A percentile compares a stretch with the other conserved stretches of the same genome.
These are phyloP conservation scores for Backusella macrospora DNA, from an alignment of 192 early-diverging fungal genomes.

Conservation along the genomic window DNA sequence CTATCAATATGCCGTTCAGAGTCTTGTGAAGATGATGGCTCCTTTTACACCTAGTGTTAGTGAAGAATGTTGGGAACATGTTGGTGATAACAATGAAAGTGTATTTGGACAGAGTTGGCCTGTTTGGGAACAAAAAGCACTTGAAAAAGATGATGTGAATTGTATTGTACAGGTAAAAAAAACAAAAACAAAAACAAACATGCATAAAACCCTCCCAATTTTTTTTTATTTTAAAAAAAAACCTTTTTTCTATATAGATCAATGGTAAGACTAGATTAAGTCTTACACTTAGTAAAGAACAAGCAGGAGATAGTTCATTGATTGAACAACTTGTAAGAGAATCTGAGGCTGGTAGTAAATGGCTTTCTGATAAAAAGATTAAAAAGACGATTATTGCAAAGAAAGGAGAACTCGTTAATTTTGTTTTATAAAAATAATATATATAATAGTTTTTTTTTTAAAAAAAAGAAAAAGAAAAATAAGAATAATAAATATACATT, in stretches of 20 bases:
- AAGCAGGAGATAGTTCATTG: constrained; percentile 37
- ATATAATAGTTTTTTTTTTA: background rate
- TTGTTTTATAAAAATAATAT: constrained; percentile 51
- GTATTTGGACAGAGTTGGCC: constrained; percentile 67
- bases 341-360: constrained; percentile 53
- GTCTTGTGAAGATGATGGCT: constrained; percentile 69
- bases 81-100: constrained; percentile 30
- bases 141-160: constrained; percentile 53
- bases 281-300: constrained; percentile 46
- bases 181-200: no score
- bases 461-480: no score
- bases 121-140: constrained; percentile 48
- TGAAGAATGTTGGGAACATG: constrained; percentile 72
- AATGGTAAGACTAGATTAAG: constrained; percentile 81
- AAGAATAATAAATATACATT: background rate
- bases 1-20: constrained; percentile 53
- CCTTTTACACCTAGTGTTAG: constrained; percentile 75
- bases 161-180: constrained; percentile 54
- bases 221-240: no score
- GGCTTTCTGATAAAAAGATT: constrained; percentile 53
- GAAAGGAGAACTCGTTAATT: constrained; percentile 75
- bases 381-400: constrained; percentile 71
- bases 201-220: no score
- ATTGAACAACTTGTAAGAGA: constrained; percentile 49
- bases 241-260: constrained; percentile 45